Conservation (phyloP, 495 filamentous ascomycete genomes). For the Aspergillus campestris region DNA sequence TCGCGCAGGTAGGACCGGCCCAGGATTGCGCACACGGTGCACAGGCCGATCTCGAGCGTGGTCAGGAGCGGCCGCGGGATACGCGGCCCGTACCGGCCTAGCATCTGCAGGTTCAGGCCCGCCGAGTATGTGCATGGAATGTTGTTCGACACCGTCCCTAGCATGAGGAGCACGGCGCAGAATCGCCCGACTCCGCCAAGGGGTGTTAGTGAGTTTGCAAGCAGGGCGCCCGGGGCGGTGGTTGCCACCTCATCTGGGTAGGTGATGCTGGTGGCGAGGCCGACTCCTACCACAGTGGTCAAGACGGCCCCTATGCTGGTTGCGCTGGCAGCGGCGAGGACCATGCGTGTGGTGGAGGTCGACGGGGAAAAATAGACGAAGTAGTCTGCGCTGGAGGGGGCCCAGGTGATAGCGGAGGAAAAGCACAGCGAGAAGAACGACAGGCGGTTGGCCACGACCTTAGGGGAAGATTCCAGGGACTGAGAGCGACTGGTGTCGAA, state of each 20-base stretch:
- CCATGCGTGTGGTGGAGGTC: slow-evolving; percentile 29
- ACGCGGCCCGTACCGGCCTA: not conserved
- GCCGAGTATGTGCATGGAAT: slow-evolving; percentile 41
- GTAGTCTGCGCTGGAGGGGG: slow-evolving; percentile 41
- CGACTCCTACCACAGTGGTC: slow-evolving; percentile 55
- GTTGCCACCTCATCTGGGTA: slow-evolving; percentile 44
- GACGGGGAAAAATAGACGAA: slow-evolving; percentile 44
- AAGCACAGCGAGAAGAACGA: slow-evolving; percentile 57
- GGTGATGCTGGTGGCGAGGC: slow-evolving; percentile 50
- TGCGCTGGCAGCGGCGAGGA: slow-evolving; percentile 36
- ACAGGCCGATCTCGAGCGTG: not conserved
- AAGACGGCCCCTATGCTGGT: slow-evolving; percentile 41
- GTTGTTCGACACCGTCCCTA: slow-evolving; percentile 58
- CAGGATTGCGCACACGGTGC: not conserved
- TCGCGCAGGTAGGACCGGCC: not conserved
- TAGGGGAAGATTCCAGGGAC: not conserved
- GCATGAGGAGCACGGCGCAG: slow-evolving; percentile 51
- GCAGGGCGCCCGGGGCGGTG: slow-evolving; percentile 51
- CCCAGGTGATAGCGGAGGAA: slow-evolving; percentile 43
- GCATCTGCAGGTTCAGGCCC: not conserved
- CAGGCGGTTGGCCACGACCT: slow-evolving; percentile 41
- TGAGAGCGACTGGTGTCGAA: slow-evolving; percentile 42
- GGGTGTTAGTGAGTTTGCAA: slow-evolving; percentile 47
- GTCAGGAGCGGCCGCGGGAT: not conserved
- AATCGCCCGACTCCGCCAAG: slow-evolving; percentile 58